A percentile compares a stretch with the other conserved stretches of the same genome.
These are phyloP conservation scores for Arctium minus DNA, from an alignment of 129 eudicot genomes.

Conservation along the genomic window DNA sequence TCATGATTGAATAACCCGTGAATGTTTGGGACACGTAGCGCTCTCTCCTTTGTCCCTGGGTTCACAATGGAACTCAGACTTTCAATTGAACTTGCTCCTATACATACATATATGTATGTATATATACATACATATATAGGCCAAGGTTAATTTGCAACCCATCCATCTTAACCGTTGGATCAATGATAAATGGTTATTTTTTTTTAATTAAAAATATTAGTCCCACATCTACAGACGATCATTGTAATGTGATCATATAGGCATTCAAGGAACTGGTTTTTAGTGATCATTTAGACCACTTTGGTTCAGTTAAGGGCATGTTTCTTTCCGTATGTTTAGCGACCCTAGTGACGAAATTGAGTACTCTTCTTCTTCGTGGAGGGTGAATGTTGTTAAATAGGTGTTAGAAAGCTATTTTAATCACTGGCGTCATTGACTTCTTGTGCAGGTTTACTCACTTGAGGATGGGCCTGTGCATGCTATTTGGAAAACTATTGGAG, in stretches of 20 bases:
- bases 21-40: too few relatives aligned
- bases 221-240: not conserved
- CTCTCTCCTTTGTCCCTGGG: too few relatives aligned
- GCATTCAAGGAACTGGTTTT: not conserved
- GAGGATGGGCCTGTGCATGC: constrained; percentile 75
- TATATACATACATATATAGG: too few relatives aligned
- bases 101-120: too few relatives aligned
- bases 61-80: too few relatives aligned
- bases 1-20: too few relatives aligned
- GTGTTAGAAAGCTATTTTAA: constrained; percentile 2
- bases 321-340: not conserved
- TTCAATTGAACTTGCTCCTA: too few relatives aligned
- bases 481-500: constrained; percentile 66
- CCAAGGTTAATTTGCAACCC: too few relatives aligned
- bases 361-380: not conserved
- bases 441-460: constrained; percentile 64
- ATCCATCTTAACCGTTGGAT: too few relatives aligned
- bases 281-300: not conserved
- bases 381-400: constrained; percentile 1
- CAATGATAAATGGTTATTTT: too few relatives aligned
- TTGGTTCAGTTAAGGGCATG: not conserved
- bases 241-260: not conserved
- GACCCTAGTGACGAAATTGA: not conserved
- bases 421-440: not conserved
- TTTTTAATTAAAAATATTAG: too few relatives aligned